A percentile compares a stretch with the other conserved stretches of the same genome.
Conservation (phyloP, 169 alveolate genomes). For the Cyclospora cayetanensis region DNA sequence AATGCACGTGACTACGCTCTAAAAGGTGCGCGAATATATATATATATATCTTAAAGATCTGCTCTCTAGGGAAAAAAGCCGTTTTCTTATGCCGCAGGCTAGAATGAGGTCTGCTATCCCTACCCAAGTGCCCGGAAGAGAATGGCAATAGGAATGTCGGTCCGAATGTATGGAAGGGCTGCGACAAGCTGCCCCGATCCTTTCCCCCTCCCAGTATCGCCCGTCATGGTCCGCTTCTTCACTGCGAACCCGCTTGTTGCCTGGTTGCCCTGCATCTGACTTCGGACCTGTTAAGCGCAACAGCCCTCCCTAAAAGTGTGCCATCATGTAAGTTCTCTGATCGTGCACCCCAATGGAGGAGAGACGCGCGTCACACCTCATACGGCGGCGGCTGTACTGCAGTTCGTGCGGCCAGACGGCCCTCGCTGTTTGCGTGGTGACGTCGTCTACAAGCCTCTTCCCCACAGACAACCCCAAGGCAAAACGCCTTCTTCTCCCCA, state of each 20-base stretch:
- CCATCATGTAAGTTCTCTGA: no score
- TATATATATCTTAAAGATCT: background rate
- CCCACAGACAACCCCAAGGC: no score
- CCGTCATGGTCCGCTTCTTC: conserved; percentile 81
- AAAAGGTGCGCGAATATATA: background rate
- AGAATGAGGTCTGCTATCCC: background rate
- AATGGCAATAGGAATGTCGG: conserved; percentile 96
- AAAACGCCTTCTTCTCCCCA: background rate
- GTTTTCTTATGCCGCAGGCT: background rate
- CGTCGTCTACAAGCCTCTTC: no score
- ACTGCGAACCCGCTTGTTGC: conserved; percentile 95
- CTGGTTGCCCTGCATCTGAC: conserved; percentile 94
- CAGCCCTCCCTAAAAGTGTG: background rate
- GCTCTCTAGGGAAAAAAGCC: conserved; percentile 63
- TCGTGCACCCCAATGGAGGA: no score
- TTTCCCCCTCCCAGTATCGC: conserved; percentile 65
- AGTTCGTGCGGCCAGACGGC: no score
- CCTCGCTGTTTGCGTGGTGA: no score
- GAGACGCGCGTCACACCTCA: no score
- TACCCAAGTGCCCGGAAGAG: conserved; percentile 98
- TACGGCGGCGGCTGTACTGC: no score
- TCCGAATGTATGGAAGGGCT: conserved; percentile 95
- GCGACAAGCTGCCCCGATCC: conserved; percentile 95
- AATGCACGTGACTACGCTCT: background rate
- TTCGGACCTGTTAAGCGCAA: conserved; percentile 86